Conservation (phyloP, 768 basidiomycete genomes). For the Tricholoma furcatifolium region DNA sequence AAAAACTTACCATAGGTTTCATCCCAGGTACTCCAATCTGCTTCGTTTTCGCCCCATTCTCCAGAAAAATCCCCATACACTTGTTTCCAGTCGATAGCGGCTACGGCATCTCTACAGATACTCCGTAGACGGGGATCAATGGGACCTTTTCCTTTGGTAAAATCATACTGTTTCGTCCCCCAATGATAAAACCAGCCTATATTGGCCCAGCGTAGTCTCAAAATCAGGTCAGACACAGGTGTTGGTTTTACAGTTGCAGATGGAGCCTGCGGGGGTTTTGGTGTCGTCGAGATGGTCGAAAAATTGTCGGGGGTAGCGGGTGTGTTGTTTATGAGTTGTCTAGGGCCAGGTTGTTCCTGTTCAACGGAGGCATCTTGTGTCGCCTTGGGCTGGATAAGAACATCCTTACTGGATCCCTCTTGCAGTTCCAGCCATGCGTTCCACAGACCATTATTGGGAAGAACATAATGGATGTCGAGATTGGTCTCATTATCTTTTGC, state of each 20-base stretch:
- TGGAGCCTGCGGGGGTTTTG: slow-evolving; percentile 64
- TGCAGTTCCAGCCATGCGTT: slow-evolving; percentile 44
- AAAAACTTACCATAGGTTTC: slow-evolving; percentile 66
- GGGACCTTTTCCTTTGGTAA: slow-evolving; percentile 62
- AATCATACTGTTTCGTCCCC: slow-evolving; percentile 95
- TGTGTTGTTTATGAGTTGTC: slow-evolving; percentile 69
- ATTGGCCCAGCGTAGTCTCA: slow-evolving; percentile 91
- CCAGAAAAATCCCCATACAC: slow-evolving; percentile 47
- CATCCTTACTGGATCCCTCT: slow-evolving; percentile 28
- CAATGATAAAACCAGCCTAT: slow-evolving; percentile 97
- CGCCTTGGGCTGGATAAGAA: slow-evolving; percentile 46
- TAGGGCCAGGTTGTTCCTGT: slow-evolving; percentile 46
- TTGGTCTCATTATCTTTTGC: slow-evolving; percentile 83
- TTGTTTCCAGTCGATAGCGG: slow-evolving; percentile 63
- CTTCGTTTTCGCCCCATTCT: slow-evolving; percentile 52
- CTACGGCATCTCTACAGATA: slow-evolving; percentile 65
- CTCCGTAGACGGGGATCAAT: slow-evolving; percentile 56
- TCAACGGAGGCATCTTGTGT: slow-evolving; percentile 20
- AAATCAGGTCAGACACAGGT: slow-evolving; percentile 55
- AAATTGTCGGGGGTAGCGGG: slow-evolving; percentile 63
- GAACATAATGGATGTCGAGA: slow-evolving; percentile 80
- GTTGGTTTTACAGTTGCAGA: slow-evolving; percentile 56
- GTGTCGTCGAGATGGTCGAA: slow-evolving; percentile 45
- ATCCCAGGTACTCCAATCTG: slow-evolving; percentile 74
- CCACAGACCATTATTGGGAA: slow-evolving; percentile 83